Conservation (phyloP, 2,329 filamentous ascomycete genomes). For the Clarireedia monteithiana region DNA sequence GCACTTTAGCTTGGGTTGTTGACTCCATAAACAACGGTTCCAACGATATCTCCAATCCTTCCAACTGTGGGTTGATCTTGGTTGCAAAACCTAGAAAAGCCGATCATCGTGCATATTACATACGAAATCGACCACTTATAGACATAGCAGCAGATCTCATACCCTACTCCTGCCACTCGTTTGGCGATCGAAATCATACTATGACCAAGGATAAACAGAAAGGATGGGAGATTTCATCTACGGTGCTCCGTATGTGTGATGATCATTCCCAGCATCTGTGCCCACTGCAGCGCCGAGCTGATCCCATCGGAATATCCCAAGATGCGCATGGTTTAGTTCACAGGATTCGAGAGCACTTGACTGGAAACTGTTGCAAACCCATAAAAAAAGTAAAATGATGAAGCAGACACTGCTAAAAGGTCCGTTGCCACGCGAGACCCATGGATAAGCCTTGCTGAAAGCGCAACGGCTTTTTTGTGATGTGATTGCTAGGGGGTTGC, state of each 20-base stretch:
- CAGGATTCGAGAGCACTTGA: not conserved
- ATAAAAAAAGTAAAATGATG: not conserved
- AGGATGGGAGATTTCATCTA: too few species aligned
- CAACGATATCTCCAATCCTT: not conserved
- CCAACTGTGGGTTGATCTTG: not conserved
- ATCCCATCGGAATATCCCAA: not conserved
- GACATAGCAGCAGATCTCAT: not conserved
- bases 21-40: not conserved
- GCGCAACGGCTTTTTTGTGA: constrained; percentile 7
- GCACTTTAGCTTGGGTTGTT: not conserved
- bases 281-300: not conserved
- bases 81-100: not conserved
- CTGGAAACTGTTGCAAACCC: not conserved
- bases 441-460: constrained; percentile 9
- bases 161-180: not conserved
- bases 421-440: constrained; percentile 5
- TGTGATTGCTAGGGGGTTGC: not conserved
- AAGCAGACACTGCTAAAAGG: not conserved
- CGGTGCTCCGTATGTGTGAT: not conserved
- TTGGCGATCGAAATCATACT: constrained; percentile 3
- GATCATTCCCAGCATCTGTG: not conserved
- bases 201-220: not conserved
- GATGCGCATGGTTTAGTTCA: not conserved
- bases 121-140: not conserved
- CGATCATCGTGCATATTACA: not conserved